These are phyloP conservation scores for Pichia ethanolica DNA, from an alignment of 805 yeast genomes.

Conservation along the genomic window DNA sequence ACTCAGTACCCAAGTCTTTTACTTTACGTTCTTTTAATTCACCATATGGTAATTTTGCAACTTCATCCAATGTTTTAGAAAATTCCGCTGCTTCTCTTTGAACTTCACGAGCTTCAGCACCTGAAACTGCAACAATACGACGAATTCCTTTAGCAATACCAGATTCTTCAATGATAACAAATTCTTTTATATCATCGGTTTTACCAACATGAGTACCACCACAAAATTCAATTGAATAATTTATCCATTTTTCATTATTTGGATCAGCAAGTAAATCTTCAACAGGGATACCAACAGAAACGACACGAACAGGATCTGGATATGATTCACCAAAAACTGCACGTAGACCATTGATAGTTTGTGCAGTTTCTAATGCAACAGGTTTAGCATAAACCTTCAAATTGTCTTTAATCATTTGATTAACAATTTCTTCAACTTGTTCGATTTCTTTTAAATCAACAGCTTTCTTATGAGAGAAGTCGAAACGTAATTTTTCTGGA, in stretches of 20 bases:
- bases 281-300: constrained; percentile 87
- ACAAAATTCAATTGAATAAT: constrained; percentile 87
- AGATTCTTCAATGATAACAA: constrained; percentile 85
- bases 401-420: constrained; percentile 64
- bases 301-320: constrained; percentile 98
- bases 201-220: constrained; percentile 97
- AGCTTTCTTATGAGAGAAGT: constrained; percentile 89
- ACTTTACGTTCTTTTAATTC: constrained; percentile 71
- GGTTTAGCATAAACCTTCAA: constrained; percentile 74
- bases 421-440: constrained; percentile 68
- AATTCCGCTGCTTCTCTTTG: constrained; percentile 78
- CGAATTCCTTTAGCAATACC: constrained; percentile 99
- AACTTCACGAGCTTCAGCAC: constrained; percentile 82
- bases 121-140: constrained; percentile 96
- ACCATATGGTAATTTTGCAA: constrained; percentile 62
- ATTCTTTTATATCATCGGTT: constrained; percentile 88
- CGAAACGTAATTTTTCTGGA: constrained; percentile 91
- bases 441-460: constrained; percentile 63
- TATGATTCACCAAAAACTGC: constrained; percentile 99
- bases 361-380: constrained; percentile 68
- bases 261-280: constrained; percentile 74
- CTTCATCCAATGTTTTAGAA: constrained; percentile 48
- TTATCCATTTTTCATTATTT: constrained; percentile 63
- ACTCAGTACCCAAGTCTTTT: constrained; percentile 75
- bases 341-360: constrained; percentile 74